Percentiles rank a stretch among this genome's conserved stretches.
Conservation (phyloP, 306 rosid species). For the Vicia sativa region DNA sequence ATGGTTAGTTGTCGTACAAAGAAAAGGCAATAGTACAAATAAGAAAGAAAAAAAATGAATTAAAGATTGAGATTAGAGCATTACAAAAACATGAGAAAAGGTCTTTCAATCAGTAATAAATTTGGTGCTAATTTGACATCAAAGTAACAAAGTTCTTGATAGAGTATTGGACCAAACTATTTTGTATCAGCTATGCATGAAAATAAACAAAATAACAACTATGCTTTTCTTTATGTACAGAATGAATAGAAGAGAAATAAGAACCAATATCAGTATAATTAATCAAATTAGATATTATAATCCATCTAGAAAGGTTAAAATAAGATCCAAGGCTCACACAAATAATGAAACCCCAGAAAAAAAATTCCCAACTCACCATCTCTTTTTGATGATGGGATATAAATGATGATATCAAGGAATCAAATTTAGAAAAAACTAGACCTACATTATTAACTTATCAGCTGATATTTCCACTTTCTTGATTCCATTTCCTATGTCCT, state of each 20-base stretch:
- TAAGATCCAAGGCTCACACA: constrained; percentile 66
- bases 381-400: constrained; percentile 67
- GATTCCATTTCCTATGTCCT: constrained; percentile 51
- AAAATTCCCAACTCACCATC: constrained; percentile 66
- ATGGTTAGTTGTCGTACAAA: too few species aligned
- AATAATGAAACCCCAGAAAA: constrained; percentile 78
- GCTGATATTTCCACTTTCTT: constrained; percentile 45
- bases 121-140: too few species aligned
- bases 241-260: constrained; percentile 2
- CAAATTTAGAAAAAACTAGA: constrained; percentile 37
- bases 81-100: too few species aligned
- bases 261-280: constrained; percentile 32
- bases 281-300: constrained; percentile 32
- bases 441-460: constrained; percentile 41
- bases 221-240: constrained; percentile 18
- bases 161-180: too few species aligned
- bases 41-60: too few species aligned
- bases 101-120: too few species aligned
- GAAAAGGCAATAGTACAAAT: too few species aligned
- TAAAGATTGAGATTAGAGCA: too few species aligned
- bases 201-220: background rate
- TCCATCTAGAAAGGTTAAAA: constrained; percentile 45
- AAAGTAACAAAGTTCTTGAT: too few species aligned
- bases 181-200: background rate
- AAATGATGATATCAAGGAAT: constrained; percentile 50